Evolutionary conservation across 106 monocot genomes (phyloP).

Genomic region (Hemerocallis citrina): DNA sequence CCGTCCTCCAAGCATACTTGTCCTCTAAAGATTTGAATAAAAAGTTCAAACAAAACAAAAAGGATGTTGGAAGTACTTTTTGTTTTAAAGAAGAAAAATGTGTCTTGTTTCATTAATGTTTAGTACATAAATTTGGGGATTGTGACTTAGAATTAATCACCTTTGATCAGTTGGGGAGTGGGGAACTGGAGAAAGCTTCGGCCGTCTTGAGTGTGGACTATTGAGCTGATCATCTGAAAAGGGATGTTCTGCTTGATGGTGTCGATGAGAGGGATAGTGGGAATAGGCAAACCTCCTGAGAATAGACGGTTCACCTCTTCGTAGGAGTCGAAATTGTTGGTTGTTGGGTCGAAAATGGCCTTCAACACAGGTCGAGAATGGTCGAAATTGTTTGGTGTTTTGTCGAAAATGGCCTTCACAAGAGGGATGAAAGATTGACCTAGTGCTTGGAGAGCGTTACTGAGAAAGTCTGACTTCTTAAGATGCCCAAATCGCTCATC

Average conservation of each 20-base stretch:
- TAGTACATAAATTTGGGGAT: background rate
- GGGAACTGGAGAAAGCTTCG: slow-evolving; percentile 13
- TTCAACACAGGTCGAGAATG: too few species aligned
- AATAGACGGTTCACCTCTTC: background rate
- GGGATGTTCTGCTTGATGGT: background rate
- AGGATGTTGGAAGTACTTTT: background rate
- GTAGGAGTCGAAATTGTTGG: slow-evolving; percentile 3
- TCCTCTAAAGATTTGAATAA: slow-evolving; percentile 7
- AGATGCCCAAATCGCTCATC: slow-evolving; percentile 82
- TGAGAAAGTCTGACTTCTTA: slow-evolving; percentile 79
- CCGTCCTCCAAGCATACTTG: slow-evolving; percentile 47
- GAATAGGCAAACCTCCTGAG: background rate
- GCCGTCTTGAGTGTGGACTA: background rate
- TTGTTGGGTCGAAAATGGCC: background rate
- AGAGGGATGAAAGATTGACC: slow-evolving; percentile 28
- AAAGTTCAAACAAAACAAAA: background rate
- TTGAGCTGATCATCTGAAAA: slow-evolving; percentile 3
- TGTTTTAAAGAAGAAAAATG: background rate
- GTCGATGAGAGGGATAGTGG: background rate
- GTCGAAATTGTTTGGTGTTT: slow-evolving; percentile 3
- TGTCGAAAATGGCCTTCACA: background rate
- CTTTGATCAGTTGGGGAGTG: slow-evolving; percentile 3
- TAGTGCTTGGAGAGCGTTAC: slow-evolving; percentile 43
- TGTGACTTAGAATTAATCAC: background rate
- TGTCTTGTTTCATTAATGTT: background rate